A percentile compares a stretch with the other conserved stretches of the same genome.
Evolutionary conservation across 2,329 filamentous ascomycete species (phyloP).

Genomic region (Ophiosphaerella korrae): DNA sequence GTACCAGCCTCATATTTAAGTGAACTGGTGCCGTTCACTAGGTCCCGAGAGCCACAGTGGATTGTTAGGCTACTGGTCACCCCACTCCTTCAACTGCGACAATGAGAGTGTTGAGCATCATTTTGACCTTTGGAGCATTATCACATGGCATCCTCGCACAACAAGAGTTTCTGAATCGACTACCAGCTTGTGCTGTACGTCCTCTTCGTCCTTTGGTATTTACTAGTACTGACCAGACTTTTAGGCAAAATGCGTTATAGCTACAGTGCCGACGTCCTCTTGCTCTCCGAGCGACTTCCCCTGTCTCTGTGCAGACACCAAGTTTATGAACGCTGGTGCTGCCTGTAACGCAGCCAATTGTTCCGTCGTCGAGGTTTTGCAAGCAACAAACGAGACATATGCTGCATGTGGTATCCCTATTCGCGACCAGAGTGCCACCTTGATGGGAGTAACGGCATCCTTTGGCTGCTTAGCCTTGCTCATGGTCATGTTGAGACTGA

Average conservation of each 20-base stretch:
- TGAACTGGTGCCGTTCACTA: too few species aligned
- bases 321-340: conserved; percentile 26
- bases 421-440: conserved; percentile 20
- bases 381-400: conserved; percentile 30
- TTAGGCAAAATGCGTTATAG: conserved; percentile 24
- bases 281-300: conserved; percentile 30
- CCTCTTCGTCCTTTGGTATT: neutral
- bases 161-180: conserved; percentile 13
- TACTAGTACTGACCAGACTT: neutral
- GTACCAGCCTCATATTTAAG: too few species aligned
- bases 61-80: neutral
- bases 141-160: conserved; percentile 15
- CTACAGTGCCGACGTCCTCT: conserved; percentile 16
- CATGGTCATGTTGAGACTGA: conserved; percentile 35
- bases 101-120: conserved; percentile 11
- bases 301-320: conserved; percentile 34
- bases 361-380: conserved; percentile 31
- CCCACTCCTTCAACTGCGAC: neutral
- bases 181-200: conserved; percentile 20
- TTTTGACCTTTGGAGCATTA: conserved; percentile 4
- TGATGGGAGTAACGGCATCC: conserved; percentile 28
- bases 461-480: conserved; percentile 29
- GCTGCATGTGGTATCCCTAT: conserved; percentile 34
- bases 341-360: conserved; percentile 37
- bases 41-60: too few species aligned